phyloP scores from a whole-genome alignment of 331 rosid genomes.

The Erythrophleum ivorense region DNA sequence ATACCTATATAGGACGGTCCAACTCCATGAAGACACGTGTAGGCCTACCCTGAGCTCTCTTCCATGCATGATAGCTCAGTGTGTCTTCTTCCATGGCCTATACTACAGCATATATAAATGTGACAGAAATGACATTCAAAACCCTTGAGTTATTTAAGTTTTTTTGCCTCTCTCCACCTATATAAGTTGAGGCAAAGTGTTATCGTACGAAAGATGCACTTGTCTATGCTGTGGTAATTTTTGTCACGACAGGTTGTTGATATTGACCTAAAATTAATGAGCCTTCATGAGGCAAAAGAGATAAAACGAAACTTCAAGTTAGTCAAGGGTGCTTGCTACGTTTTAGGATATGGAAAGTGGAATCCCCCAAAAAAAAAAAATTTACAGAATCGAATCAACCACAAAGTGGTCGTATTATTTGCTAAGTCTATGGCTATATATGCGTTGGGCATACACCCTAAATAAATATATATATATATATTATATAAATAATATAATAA shows the following conservation, averaged over 20 bases:
- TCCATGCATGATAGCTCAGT: conserved; percentile 12
- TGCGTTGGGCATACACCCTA: too few relatives aligned
- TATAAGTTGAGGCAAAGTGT: conserved; percentile 1
- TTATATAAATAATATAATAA: too few relatives aligned
- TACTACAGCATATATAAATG: background rate
- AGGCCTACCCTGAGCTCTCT: background rate
- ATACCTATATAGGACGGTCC: conserved; percentile 42
- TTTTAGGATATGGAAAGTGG: conserved; percentile 25
- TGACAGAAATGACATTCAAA: conserved; percentile 6
- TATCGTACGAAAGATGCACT: conserved; percentile 20
- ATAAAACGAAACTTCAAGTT: background rate
- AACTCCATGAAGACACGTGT: conserved; percentile 46
- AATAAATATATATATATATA: too few relatives aligned
- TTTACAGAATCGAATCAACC: background rate
- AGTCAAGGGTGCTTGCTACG: background rate
- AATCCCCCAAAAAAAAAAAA: background rate
- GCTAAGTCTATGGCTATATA: background rate
- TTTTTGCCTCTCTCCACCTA: conserved; percentile 12
- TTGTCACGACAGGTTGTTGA: conserved; percentile 16
- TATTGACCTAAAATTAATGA: background rate
- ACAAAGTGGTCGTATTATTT: conserved; percentile 1
- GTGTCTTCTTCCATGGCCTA: conserved; percentile 12
- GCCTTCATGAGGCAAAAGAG: too few relatives aligned
- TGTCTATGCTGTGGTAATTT: conserved; percentile 28
- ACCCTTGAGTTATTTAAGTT: conserved; percentile 25